A percentile compares a stretch with the other conserved stretches of the same genome.
These are phyloP conservation scores for Geotrichum siamense DNA, from an alignment of 1,139 yeast species.

Conservation along the genomic window DNA sequence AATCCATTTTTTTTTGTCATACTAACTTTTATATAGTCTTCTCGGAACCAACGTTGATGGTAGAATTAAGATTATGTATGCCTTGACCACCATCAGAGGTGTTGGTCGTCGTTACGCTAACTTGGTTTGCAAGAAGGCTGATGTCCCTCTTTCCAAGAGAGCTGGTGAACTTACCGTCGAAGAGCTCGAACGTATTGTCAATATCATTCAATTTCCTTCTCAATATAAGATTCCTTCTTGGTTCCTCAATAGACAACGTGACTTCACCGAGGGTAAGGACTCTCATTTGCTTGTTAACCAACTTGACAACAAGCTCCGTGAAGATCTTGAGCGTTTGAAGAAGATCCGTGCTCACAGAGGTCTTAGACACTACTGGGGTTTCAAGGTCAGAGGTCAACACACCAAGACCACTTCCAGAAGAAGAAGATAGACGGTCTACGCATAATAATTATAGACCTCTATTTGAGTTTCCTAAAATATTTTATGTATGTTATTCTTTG, in stretches of 20 bases:
- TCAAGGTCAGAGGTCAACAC: conserved; percentile 95
- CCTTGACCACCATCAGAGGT: conserved; percentile 99
- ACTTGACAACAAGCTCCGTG: conserved; percentile 99
- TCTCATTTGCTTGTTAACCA: conserved; percentile 98
- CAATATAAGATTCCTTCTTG: conserved; percentile 99
- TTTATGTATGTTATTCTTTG: conserved; percentile 8
- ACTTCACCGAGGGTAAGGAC: conserved; percentile 97
- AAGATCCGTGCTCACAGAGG: conserved; percentile 99
- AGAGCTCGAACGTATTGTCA: conserved; percentile 99
- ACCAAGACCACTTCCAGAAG: conserved; percentile 99
- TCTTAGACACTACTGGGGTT: conserved; percentile 99
- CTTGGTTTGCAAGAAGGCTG: conserved; percentile 99
- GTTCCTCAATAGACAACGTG: conserved; percentile 99
- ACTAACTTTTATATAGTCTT: conserved; percentile 49
- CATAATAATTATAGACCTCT: conserved; percentile 2
- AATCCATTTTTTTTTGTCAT: too few relatives aligned
- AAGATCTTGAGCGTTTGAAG: conserved; percentile 99
- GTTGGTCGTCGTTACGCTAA: conserved; percentile 99
- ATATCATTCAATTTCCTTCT: conserved; percentile 99
- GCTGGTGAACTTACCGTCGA: conserved; percentile 99
- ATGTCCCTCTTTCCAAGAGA: conserved; percentile 95
- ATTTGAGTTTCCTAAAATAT: conserved; percentile 3
- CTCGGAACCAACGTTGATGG: conserved; percentile 99
- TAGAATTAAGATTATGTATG: conserved; percentile 99
- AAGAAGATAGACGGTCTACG: conserved; percentile 41